These are phyloP conservation scores for Maudiozyma barnettii DNA, from an alignment of 805 yeast genomes.

Conservation along the genomic window DNA sequence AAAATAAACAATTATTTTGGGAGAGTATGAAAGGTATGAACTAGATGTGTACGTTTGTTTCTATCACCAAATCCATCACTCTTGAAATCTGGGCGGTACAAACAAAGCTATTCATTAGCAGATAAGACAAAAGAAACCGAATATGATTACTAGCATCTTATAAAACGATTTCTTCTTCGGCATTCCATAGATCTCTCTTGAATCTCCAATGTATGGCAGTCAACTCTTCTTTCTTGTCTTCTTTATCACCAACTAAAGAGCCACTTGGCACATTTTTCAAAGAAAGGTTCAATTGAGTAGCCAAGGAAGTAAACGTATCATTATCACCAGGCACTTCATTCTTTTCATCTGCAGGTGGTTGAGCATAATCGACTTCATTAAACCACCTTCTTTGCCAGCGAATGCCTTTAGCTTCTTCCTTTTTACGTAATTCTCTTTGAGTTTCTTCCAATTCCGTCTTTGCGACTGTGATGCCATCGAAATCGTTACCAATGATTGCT, in stretches of 20 bases:
- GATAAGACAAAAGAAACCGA: too few species aligned
- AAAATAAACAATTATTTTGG: too few species aligned
- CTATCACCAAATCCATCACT: too few species aligned
- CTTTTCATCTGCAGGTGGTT: slow-evolving; percentile 14
- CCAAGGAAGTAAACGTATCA: slow-evolving; percentile 36
- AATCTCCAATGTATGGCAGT: slow-evolving; percentile 65
- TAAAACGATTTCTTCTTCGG: slow-evolving; percentile 49
- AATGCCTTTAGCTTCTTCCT: slow-evolving; percentile 56
- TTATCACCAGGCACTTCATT: slow-evolving; percentile 22
- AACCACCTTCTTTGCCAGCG: slow-evolving; percentile 86
- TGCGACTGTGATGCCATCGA: slow-evolving; percentile 62
- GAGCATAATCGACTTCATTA: slow-evolving; percentile 37
- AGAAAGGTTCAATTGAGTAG: slow-evolving; percentile 47
- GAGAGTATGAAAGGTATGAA: too few species aligned
- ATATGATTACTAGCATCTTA: too few species aligned
- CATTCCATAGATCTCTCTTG: slow-evolving; percentile 43
- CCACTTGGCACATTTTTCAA: slow-evolving; percentile 64
- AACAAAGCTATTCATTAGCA: too few species aligned
- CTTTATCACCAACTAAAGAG: slow-evolving; percentile 45
- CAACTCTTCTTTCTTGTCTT: slow-evolving; percentile 38
- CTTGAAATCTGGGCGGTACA: too few species aligned
- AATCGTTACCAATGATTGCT: slow-evolving; percentile 72
- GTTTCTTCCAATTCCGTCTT: slow-evolving; percentile 76
- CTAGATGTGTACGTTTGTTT: too few species aligned
- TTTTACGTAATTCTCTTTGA: slow-evolving; percentile 75